Evolutionary conservation across 1,284 basidiomycete species (phyloP), one percentile per base, ranked within the genome.

Genomic region (Ceratobasidium sp.): DNA sequence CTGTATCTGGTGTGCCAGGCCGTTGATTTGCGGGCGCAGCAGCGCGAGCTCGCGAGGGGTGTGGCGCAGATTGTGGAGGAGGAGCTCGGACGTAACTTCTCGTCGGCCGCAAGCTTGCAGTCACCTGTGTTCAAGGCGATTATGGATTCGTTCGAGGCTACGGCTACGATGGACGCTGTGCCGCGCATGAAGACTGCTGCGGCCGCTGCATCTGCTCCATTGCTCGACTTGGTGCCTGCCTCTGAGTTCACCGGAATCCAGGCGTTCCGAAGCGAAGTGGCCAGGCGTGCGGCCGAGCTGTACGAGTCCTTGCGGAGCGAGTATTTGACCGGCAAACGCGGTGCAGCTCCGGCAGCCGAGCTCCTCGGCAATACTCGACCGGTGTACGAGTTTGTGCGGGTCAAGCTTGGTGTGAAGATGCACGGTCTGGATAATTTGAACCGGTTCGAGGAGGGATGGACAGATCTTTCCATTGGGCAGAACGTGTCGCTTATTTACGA

Each of bases 1-100:
- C 85, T 95, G 36, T 93, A 92, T 80, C 83, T 89, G 71, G 86
- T 93, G 60, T 94, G 93, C 82, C 93, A 95, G 85, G 93, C 93
- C 27, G 84, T 94, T 74, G 94, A 95, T 80, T 85, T 93, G 56
- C 90, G 93, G 51, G 89, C 92, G 4, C 80, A 93, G 75, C 91
- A 93, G 80, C 80, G 83, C 75, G 90, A 92, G 77, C 90, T 94
- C 84, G 81, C 85, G 53, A 82, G 81, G 27, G 86, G 85, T 27
- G 82, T 91, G 19, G 79, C 84, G 74, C 79, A 80, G 36, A 88
- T 92, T 76, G 83, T 88, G 53, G 80, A 82, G 15, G 86, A 89
- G 64, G 87, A 90, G 78, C 83, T 92, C 75, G 77, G 80, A 2
- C 74, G 79, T 15, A 82, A 85, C 75, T 90, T 91, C 80, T 76